Evolutionary conservation across 2,329 filamentous ascomycete genomes (phyloP), one percentile per base, ranked within the genome.

Genomic region (Arthrobotrys iridis): DNA sequence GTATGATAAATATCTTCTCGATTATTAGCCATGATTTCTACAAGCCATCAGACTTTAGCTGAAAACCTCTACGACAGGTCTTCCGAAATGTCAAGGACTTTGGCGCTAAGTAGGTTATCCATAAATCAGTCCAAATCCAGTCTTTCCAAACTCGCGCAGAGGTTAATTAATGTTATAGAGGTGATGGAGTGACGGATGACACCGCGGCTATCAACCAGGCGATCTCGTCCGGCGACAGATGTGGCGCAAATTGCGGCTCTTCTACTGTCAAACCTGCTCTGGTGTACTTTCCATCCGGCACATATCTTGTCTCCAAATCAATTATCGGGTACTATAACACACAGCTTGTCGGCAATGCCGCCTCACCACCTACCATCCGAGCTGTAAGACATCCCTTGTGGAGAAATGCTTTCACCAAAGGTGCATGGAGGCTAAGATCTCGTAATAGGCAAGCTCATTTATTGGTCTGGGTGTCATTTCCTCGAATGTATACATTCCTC

Each of bases 401-500:
- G n/a, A n/a, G n/a, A 13, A 18, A 40, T 24, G 30, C 52, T 8
- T 15, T 15, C n/a, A n/a, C 28, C 7, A 37, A 71, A 24, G 15
- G 6, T 15, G 15, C 15, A n/a, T n/a, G n/a, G n/a, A n/a, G n/a
- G 3, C 4, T 26, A 18, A 13, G 71, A 63, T 37, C 4, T 68
- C 7, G 73, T 94, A 0, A 90, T 89, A 0, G 85, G 97, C 82
- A 0, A 81, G 89, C 45, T 84, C 93, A 93, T 84, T 79, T 98
- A 98, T 80, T 77, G 85, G 1, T 94, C 93, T 97, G 84, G 93
- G 91, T 46, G 87, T 98, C 59, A 91, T 98, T 78, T 93, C 97
- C 81, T 86, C 92, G 1, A 90, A 98, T 80, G 93, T 93, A 0
- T 98, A 98, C 82, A 87, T 88, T 35, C 81, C 87, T 58, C 83